These are phyloP conservation scores for Tuctoria greenei DNA, from an alignment of 176 grass and related monocot species.

Conservation along the genomic window DNA sequence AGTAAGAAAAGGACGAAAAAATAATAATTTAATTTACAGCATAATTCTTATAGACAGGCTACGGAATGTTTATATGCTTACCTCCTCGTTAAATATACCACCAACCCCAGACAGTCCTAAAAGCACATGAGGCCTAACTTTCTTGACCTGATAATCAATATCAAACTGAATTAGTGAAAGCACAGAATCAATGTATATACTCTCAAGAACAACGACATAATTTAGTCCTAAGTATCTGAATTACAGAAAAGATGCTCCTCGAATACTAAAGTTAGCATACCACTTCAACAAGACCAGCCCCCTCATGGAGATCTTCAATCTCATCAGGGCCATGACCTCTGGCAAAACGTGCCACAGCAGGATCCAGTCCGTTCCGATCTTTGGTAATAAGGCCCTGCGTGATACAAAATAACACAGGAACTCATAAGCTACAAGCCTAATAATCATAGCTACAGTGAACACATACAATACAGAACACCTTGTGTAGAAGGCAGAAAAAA, in stretches of 20 bases:
- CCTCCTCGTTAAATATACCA: slow-evolving; percentile 93
- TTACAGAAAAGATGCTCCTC: background rate
- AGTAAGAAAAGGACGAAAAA: background rate
- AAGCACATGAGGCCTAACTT: slow-evolving; percentile 95
- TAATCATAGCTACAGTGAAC: slow-evolving; percentile 4
- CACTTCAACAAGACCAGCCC: slow-evolving; percentile 89
- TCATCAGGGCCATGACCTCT: slow-evolving; percentile 76
- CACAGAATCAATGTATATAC: background rate
- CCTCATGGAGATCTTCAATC: slow-evolving; percentile 75
- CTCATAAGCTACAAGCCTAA: slow-evolving; percentile 1
- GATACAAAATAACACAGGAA: background rate
- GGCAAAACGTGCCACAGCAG: slow-evolving; percentile 81
- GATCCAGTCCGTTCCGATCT: slow-evolving; percentile 66
- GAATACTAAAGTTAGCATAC: slow-evolving; percentile 42
- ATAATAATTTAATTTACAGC: slow-evolving; percentile 10
- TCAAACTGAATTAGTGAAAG: slow-evolving; percentile 27
- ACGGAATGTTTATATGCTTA: slow-evolving; percentile 35
- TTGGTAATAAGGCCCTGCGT: slow-evolving; percentile 90
- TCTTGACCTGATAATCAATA: slow-evolving; percentile 71
- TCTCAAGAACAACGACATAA: background rate
- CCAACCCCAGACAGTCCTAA: slow-evolving; percentile 97
- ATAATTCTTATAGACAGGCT: background rate
- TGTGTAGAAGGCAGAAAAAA: background rate
- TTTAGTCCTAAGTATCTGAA: background rate
- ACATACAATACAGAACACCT: background rate